Evolutionary conservation across 257 asterid genomes (phyloP).

Genomic region (Solanum pinnatisectum): DNA sequence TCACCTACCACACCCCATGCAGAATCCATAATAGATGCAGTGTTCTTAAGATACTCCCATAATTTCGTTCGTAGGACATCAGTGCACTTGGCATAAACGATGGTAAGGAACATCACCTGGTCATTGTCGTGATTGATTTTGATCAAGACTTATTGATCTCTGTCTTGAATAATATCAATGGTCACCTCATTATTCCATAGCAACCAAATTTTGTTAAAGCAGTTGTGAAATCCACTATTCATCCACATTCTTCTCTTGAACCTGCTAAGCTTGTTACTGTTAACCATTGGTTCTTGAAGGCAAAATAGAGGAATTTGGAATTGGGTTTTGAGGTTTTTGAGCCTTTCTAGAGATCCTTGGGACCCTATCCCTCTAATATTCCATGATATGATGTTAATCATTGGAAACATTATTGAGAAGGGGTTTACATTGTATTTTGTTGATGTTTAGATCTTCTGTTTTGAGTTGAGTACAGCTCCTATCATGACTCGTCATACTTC

Average conservation of each 20-base stretch:
- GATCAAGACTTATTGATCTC: background rate
- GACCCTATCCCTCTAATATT: background rate
- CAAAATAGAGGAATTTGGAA: background rate
- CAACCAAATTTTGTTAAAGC: background rate
- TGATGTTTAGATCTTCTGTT: too few relatives aligned
- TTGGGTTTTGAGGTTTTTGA: background rate
- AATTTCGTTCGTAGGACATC: background rate
- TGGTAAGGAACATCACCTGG: background rate
- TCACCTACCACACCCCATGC: background rate
- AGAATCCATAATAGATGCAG: too few relatives aligned
- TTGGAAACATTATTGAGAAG: background rate
- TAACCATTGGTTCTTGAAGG: background rate
- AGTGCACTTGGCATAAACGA: background rate
- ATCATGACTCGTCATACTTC: too few relatives aligned
- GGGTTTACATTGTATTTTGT: too few relatives aligned
- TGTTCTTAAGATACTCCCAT: background rate
- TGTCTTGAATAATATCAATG: background rate
- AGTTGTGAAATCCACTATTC: too few relatives aligned
- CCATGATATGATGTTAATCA: background rate
- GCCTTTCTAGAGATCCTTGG: background rate
- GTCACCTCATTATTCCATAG: background rate
- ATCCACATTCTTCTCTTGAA: too few relatives aligned
- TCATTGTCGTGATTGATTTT: background rate
- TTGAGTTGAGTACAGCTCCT: too few relatives aligned
- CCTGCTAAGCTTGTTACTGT: background rate